phyloP scores from a whole-genome alignment of 805 yeast species.

The Yarrowia hollandica region DNA sequence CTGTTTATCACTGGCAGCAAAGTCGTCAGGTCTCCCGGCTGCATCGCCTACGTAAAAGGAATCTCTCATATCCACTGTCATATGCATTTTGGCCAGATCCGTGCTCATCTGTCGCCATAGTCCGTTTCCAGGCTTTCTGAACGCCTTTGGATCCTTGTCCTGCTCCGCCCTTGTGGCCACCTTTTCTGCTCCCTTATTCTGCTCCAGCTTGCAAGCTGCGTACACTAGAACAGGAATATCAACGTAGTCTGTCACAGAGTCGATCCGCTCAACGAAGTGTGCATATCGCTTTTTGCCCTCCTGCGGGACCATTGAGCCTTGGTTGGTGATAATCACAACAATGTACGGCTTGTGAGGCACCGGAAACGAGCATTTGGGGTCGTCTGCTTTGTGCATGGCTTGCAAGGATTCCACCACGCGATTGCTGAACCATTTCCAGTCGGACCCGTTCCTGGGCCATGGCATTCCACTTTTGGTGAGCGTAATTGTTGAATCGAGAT shows the following conservation, averaged over 20 bases:
- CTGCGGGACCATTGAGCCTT: conserved; percentile 59
- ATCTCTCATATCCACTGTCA: conserved; percentile 44
- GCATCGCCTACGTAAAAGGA: conserved; percentile 93
- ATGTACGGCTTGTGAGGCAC: conserved; percentile 39
- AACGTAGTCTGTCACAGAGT: conserved; percentile 37
- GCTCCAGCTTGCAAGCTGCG: conserved; percentile 63
- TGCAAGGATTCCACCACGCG: conserved; percentile 29
- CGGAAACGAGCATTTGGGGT: conserved; percentile 19
- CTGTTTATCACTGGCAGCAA: conserved; percentile 70
- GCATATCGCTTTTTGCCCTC: conserved; percentile 43
- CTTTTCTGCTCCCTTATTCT: conserved; percentile 34
- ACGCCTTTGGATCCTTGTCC: conserved; percentile 31
- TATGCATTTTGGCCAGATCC: conserved; percentile 42
- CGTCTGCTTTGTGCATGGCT: conserved; percentile 26
- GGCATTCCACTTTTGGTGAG: conserved; percentile 60
- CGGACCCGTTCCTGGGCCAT: conserved; percentile 59
- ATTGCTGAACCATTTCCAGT: conserved; percentile 67
- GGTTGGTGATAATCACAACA: conserved; percentile 81
- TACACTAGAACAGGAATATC: conserved; percentile 50
- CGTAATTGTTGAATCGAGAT: conserved; percentile 79
- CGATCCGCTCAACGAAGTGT: conserved; percentile 41
- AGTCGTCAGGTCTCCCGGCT: conserved; percentile 79
- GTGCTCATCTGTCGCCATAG: conserved; percentile 63
- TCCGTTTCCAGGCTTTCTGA: conserved; percentile 73
- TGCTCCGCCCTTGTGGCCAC: conserved; percentile 33